Evolutionary conservation across 148 eudicot species (phyloP), one percentile per base, ranked within the genome.

Genomic region (Suaeda aralocaspica): DNA sequence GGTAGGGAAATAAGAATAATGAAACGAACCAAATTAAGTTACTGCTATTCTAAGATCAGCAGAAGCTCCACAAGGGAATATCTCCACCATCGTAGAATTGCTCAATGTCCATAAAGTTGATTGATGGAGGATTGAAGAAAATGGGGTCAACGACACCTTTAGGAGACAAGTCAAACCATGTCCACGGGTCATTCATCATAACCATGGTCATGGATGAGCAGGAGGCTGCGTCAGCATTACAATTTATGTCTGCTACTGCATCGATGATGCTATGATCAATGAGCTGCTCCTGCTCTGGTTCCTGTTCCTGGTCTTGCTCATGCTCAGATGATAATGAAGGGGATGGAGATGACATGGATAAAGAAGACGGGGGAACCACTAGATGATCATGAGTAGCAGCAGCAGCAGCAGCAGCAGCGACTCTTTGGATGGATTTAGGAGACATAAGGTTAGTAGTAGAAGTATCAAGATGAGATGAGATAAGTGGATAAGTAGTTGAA

Each of bases 41-140:
- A n/a, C n/a, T n/a, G n/a, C n/a, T n/a, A n/a, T n/a, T 16, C n/a
- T 28, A 70, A 9, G 34, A 18, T 85, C 78, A 89, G 71, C 84
- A 74, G 70, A 88, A 92, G 81, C 79, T 84, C 97, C 97, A 92
- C 12, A 92, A 76, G 19, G 81, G 78, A 52, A 92, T 85, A 67
- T 92, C 96, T 31, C 79, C 80, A 10, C 86, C 96, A 75, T 89
- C 89, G 67, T 79, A 84, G 66, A 70, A 66, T 21, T 76, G 73
- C 2, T 82, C 71, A 62, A 81, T 78, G 68, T 87, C 88, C 21
- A 59, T 39, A 14, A 73, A 34, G 24, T 42, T 45, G 64, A 73
- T 66, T 18, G 78, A 67, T 3, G 76, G 46, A 2, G 90, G 84
- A 79, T 87, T 83, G 52, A 89, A 89, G 59, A 83, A 78, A 59